phyloP scores from a whole-genome alignment of 164 flowering plant genomes.

The Chimonanthus salicifolius region DNA sequence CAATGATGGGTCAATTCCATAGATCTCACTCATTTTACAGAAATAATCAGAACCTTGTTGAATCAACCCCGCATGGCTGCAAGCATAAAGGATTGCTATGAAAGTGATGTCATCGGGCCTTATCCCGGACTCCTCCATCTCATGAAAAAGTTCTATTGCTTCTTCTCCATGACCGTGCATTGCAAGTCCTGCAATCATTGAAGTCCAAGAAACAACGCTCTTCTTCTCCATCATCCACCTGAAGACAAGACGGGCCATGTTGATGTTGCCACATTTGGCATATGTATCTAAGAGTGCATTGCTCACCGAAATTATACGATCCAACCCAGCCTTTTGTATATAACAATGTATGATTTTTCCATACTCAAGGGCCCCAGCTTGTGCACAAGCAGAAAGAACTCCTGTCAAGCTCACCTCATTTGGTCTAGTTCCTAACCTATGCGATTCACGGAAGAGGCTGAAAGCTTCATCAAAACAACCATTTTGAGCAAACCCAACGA shows the following conservation, averaged over 20 bases:
- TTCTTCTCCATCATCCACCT: conserved; percentile 35
- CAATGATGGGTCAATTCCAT: conserved; percentile 42
- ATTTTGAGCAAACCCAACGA: conserved; percentile 50
- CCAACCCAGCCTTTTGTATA: conserved; percentile 46
- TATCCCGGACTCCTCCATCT: conserved; percentile 47
- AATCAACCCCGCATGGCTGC: conserved; percentile 65
- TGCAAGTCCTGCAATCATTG: conserved; percentile 61
- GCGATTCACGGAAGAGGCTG: conserved; percentile 35
- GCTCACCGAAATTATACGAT: conserved; percentile 36
- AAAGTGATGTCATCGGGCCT: conserved; percentile 52
- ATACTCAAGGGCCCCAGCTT: conserved; percentile 55
- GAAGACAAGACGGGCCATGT: conserved; percentile 52
- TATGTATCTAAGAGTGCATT: conserved; percentile 64
- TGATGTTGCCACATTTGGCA: conserved; percentile 50
- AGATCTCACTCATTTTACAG: conserved; percentile 34
- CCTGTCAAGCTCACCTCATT: conserved; percentile 65
- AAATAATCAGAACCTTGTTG: conserved; percentile 40
- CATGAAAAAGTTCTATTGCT: conserved; percentile 37
- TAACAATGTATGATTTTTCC: conserved; percentile 50
- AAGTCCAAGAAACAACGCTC: conserved; percentile 55
- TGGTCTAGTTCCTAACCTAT: conserved; percentile 28
- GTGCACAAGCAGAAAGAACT: conserved; percentile 55
- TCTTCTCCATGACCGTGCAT: conserved; percentile 64
- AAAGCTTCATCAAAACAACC: conserved; percentile 52
- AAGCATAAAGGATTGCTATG: conserved; percentile 60